Evolutionary conservation across 2,329 filamentous ascomycete genomes (phyloP).

Genomic region (Penicillium sp.): DNA sequence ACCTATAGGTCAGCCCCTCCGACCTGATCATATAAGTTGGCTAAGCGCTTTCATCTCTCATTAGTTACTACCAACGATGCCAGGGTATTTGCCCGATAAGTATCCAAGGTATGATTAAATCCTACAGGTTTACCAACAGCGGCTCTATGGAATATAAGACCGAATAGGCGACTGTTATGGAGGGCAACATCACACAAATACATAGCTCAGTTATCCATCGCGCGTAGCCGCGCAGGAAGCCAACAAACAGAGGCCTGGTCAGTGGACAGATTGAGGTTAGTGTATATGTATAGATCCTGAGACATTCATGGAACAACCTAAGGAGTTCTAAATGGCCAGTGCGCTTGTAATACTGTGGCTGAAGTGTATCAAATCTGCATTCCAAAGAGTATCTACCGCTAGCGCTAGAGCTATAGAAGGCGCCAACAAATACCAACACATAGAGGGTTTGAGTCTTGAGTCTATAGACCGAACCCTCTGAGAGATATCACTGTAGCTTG

Average conservation of each 20-base stretch:
- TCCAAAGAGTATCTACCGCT: background rate
- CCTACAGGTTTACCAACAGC: too few relatives aligned
- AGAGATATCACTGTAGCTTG: background rate
- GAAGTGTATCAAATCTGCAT: slow-evolving; percentile 5
- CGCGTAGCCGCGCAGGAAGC: background rate
- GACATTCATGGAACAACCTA: background rate
- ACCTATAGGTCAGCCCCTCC: too few relatives aligned
- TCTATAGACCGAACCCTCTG: background rate
- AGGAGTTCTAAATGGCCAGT: background rate
- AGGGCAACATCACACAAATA: background rate
- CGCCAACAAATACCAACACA: background rate
- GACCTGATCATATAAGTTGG: too few relatives aligned
- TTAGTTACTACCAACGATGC: too few relatives aligned
- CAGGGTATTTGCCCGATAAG: too few relatives aligned
- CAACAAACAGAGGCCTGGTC: background rate
- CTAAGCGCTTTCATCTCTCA: too few relatives aligned
- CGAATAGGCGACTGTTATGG: too few relatives aligned
- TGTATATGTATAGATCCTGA: background rate
- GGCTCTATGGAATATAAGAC: too few relatives aligned
- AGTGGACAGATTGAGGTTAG: background rate
- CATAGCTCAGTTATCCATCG: background rate
- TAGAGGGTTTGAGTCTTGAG: background rate
- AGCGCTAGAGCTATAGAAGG: background rate
- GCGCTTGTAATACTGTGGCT: slow-evolving; percentile 8
- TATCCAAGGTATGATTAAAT: too few relatives aligned